These are phyloP conservation scores for Dothideomycetes sp. DNA, from an alignment of 2,329 filamentous ascomycete genomes.

Conservation along the genomic window DNA sequence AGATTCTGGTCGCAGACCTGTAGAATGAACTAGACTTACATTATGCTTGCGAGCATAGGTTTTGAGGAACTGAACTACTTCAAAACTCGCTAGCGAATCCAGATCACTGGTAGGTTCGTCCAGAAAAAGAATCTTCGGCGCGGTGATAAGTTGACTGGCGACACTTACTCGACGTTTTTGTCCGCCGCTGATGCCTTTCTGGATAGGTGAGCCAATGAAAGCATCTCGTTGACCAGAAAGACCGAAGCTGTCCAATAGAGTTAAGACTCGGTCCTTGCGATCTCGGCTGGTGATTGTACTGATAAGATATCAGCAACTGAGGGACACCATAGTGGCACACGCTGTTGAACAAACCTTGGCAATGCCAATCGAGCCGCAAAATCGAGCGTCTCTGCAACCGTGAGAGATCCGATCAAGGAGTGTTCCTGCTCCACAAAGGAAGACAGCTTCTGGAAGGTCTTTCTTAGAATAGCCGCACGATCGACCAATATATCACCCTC, in stretches of 20 bases:
- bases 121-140: slow-evolving; percentile 65
- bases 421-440: slow-evolving; percentile 83
- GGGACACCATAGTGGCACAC: too few relatives aligned
- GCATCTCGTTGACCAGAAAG: slow-evolving; percentile 55
- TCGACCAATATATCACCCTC: slow-evolving; percentile 48
- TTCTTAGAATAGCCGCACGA: slow-evolving; percentile 37
- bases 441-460: slow-evolving; percentile 39
- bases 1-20: too few relatives aligned
- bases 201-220: slow-evolving; percentile 65
- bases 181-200: slow-evolving; percentile 69
- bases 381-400: slow-evolving; percentile 62
- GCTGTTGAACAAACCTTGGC: not conserved
- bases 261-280: not conserved
- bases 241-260: slow-evolving; percentile 42
- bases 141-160: slow-evolving; percentile 67
- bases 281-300: not conserved
- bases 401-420: slow-evolving; percentile 65
- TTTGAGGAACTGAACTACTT: slow-evolving; percentile 62
- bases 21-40: too few relatives aligned
- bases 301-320: not conserved
- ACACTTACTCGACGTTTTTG: slow-evolving; percentile 74
- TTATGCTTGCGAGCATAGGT: slow-evolving; percentile 48
- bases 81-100: slow-evolving; percentile 61
- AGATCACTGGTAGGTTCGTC: slow-evolving; percentile 74
- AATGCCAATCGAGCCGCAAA: slow-evolving; percentile 46